These are phyloP conservation scores for Aspergillus mulundensis DNA, from an alignment of 495 filamentous ascomycete species.

Conservation along the genomic window DNA sequence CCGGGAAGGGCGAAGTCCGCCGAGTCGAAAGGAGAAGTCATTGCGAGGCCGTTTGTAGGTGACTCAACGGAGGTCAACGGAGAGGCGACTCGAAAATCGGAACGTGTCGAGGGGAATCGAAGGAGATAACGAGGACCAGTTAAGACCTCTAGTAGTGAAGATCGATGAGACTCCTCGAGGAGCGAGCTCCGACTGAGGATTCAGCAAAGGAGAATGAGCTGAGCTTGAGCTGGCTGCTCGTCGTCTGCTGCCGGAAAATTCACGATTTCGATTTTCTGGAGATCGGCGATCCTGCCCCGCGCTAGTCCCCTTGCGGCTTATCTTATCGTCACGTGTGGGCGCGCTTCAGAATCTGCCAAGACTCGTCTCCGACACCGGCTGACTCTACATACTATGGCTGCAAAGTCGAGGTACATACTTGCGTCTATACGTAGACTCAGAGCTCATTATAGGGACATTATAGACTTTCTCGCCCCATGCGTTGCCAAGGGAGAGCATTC, in stretches of 20 bases:
- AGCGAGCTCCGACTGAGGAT: conserved; percentile 17
- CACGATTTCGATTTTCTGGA: conserved; percentile 13
- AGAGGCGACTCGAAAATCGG: neutral
- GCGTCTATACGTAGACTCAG: too few species aligned
- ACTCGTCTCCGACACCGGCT: neutral
- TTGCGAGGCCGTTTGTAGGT: conserved; percentile 20
- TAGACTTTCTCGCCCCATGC: too few species aligned
- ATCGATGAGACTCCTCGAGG: conserved; percentile 19
- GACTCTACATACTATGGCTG: too few species aligned
- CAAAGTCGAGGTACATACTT: too few species aligned
- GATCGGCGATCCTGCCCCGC: conserved; percentile 22
- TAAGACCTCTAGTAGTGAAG: conserved; percentile 11
- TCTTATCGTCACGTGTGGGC: conserved; percentile 33
- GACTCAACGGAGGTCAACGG: neutral
- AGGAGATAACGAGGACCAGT: conserved; percentile 2
- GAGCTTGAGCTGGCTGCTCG: conserved; percentile 12
- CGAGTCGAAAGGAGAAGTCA: conserved; percentile 31
- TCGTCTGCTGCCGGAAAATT: conserved; percentile 13
- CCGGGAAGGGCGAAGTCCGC: conserved; percentile 49
- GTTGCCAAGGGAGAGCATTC: too few species aligned
- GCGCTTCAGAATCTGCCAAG: neutral
- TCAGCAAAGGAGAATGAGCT: conserved; percentile 12
- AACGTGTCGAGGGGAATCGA: conserved; percentile 2
- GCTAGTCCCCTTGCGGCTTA: conserved; percentile 30
- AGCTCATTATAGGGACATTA: too few species aligned